phyloP scores from a whole-genome alignment of 2,329 filamentous ascomycete genomes.

The Tolypocladium pustulatum region DNA sequence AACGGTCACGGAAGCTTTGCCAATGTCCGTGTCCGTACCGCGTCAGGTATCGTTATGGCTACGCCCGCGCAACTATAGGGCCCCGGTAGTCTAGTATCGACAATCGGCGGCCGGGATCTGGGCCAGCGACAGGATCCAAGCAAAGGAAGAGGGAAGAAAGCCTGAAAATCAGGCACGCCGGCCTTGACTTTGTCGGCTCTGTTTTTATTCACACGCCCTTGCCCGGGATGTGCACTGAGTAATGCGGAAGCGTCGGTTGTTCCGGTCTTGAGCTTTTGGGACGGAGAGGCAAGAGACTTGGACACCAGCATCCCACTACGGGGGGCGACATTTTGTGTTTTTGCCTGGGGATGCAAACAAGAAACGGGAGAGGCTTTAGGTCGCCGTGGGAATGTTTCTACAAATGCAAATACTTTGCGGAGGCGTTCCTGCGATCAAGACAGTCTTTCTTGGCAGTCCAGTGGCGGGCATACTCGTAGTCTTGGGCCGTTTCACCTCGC shows the following conservation, averaged over 20 bases:
- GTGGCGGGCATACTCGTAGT: not conserved
- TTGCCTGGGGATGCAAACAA: not conserved
- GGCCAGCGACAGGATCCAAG: not conserved
- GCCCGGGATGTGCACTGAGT: not conserved
- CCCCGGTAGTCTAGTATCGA: not conserved
- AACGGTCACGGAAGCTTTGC: not conserved
- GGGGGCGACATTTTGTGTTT: not conserved
- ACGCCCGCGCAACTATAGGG: not conserved
- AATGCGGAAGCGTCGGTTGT: not conserved
- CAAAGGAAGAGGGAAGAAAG: not conserved
- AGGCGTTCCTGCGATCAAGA: not conserved
- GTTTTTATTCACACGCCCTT: not conserved
- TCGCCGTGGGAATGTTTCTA: not conserved
- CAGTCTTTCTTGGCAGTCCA: too few species aligned
- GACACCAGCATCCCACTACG: not conserved
- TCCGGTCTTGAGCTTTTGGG: not conserved
- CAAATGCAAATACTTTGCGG: not conserved
- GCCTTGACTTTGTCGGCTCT: not conserved
- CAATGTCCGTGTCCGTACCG: not conserved
- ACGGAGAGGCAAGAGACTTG: not conserved
- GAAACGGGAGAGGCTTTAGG: not conserved
- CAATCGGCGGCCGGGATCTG: not conserved
- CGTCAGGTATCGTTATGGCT: not conserved
- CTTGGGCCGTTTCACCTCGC: not conserved
- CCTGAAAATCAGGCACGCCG: not conserved